A percentile compares a stretch with the other conserved stretches of the same genome.
Evolutionary conservation across 2,329 filamentous ascomycete species (phyloP).

Genomic region (Talaromyces amestolkiae): DNA sequence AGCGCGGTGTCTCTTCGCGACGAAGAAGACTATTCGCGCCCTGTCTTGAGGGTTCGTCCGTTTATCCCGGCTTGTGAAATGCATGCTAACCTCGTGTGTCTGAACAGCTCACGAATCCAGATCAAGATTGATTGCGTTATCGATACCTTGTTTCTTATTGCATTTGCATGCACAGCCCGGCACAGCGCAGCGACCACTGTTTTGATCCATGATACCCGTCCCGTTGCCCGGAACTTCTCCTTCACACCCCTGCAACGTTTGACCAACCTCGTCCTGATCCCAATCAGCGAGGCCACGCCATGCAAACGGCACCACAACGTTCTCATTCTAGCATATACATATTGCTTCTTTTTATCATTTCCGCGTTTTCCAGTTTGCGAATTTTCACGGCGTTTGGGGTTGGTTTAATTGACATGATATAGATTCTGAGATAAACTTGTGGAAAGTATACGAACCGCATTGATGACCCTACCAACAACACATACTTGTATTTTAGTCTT

Average conservation of each 20-base stretch:
- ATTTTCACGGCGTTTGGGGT: neutral
- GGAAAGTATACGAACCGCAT: constrained; percentile 2
- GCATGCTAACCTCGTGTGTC: constrained; percentile 1
- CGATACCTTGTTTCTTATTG: constrained; percentile 16
- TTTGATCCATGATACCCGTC: constrained; percentile 19
- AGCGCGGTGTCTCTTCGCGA: constrained; percentile 49
- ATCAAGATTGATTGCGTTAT: constrained; percentile 10
- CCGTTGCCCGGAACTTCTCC: neutral
- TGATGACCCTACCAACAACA: neutral
- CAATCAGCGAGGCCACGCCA: neutral
- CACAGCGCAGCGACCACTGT: constrained; percentile 17
- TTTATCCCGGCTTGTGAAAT: neutral
- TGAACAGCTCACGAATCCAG: constrained; percentile 21
- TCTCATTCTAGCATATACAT: constrained; percentile 11
- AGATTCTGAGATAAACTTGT: constrained; percentile 5
- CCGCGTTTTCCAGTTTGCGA: neutral
- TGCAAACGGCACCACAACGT: neutral
- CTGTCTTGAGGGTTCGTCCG: constrained; percentile 42
- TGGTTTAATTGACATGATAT: constrained; percentile 1
- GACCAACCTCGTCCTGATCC: neutral
- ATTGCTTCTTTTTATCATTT: neutral
- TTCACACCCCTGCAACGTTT: neutral
- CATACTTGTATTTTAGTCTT: constrained; percentile 5
- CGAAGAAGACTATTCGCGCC: constrained; percentile 49
- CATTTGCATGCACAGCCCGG: constrained; percentile 17